Percentiles rank a stretch among this genome's conserved stretches.
Evolutionary conservation across 352 stramenopile genomes (phyloP).

Genomic region (Phytopythium helicoides): DNA sequence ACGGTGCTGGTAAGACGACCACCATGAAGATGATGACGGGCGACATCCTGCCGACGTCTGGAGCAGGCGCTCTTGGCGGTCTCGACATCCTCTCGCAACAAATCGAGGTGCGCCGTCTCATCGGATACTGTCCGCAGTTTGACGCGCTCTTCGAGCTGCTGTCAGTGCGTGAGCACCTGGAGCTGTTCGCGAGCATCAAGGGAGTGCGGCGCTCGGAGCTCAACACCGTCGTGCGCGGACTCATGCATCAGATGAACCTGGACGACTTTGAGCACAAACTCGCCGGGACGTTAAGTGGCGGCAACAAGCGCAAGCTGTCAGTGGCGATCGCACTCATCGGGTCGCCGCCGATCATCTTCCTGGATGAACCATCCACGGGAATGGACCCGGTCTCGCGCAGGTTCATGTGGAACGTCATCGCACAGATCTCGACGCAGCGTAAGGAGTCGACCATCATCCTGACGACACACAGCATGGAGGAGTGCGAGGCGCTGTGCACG

Average conservation of each 20-base stretch:
- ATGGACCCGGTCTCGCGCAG: constrained; percentile 94
- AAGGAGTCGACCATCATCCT: constrained; percentile 87
- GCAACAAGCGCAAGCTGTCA: no score
- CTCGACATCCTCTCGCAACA: constrained; percentile 59
- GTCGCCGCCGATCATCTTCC: constrained; percentile 89
- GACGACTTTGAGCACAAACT: constrained; percentile 72
- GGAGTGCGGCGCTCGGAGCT: constrained; percentile 32
- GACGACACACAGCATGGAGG: constrained; percentile 96
- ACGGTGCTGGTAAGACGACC: constrained; percentile 92
- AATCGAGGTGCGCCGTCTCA: constrained; percentile 50
- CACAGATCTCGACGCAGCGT: constrained; percentile 59
- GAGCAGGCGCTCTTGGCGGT: constrained; percentile 40
- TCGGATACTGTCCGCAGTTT: constrained; percentile 92
- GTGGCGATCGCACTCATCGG: constrained; percentile 93
- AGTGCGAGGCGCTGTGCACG: constrained; percentile 93
- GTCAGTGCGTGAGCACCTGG: constrained; percentile 73
- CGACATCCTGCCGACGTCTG: constrained; percentile 51
- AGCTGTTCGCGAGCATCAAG: constrained; percentile 89
- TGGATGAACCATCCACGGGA: constrained; percentile 93
- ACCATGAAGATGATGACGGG: constrained; percentile 91
- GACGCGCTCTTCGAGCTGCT: constrained; percentile 81
- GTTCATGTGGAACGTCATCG: constrained; percentile 95
- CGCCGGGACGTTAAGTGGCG: constrained; percentile 34
- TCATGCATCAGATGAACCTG: constrained; percentile 80
- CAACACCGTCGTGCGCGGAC: constrained; percentile 24